phyloP scores from a whole-genome alignment of 805 yeast species.

The Wickerhamiella azymoides region DNA sequence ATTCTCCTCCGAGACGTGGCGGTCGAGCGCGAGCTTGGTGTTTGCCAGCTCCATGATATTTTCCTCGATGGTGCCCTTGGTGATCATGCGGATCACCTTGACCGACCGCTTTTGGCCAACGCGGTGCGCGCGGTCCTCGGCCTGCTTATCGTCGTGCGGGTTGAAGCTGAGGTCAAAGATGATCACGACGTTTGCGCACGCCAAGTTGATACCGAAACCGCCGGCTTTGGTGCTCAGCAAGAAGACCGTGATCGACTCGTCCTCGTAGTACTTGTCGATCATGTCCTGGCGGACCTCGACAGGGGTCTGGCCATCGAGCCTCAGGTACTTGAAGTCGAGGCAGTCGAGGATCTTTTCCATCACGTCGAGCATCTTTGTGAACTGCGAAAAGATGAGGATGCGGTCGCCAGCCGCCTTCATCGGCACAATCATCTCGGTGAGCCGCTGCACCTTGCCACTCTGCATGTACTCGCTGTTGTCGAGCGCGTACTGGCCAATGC shows the following conservation, averaged over 20 bases:
- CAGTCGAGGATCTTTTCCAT: conserved; percentile 60
- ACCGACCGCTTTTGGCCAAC: conserved; percentile 89
- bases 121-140: conserved; percentile 96
- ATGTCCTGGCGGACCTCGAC: conserved; percentile 88
- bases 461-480: conserved; percentile 41
- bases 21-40: conserved; percentile 78
- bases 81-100: conserved; percentile 58
- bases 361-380: conserved; percentile 84
- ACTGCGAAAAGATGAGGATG: conserved; percentile 73
- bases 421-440: conserved; percentile 43
- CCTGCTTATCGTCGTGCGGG: conserved; percentile 97
- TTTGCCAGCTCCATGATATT: conserved; percentile 75
- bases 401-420: conserved; percentile 48
- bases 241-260: conserved; percentile 68
- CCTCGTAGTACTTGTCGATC: conserved; percentile 80
- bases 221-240: conserved; percentile 92
- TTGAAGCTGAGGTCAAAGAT: conserved; percentile 90
- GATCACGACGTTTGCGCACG: conserved; percentile 85
- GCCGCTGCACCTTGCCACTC: conserved; percentile 59
- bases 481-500: conserved; percentile 41
- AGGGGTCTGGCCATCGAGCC: conserved; percentile 87
- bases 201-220: conserved; percentile 94
- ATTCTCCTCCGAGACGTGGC: conserved; percentile 28
- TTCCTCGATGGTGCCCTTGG: conserved; percentile 72
- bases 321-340: conserved; percentile 52